Base-by-base conservation (phyloP, 257 asterid species). In the Solanum peruvianum region DNA sequence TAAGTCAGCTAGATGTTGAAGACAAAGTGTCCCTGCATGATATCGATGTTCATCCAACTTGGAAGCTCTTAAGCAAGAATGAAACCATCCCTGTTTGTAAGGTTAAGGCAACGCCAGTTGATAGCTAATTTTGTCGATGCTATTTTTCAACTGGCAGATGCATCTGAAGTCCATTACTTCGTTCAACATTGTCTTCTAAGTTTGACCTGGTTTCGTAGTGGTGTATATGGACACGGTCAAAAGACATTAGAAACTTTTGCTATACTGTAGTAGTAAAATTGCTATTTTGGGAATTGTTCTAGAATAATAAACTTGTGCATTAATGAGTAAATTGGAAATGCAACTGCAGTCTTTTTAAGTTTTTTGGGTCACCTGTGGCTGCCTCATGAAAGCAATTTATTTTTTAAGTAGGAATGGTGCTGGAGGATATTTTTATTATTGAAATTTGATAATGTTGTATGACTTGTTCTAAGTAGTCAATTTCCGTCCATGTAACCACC, bases 21-120 rank as follows among this genome's bases (percentile, higher is more conserved):
- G 99, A 97, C 88, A 89, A 88, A 83, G 88, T 95, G 64, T 90
- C 91, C 47, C 90, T 94, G 88, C 89, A 90, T 10, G 98, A 94
- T 25, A 89, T 95, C 5, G 84, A n/a, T 33, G 92, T 94, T 89
- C 94, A 97, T 89, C 97, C 98, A 2, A 85, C 94, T 88, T 69
- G 96, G 97, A 94, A 94, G 94, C 98, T 94, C 89, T 93, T 97
- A 42, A 94, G 96, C 75, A 97, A 95, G 90, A 90, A 95, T 33
- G 96, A 92, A 83, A 87, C 86, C 1, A 89, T 92, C 91, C 99
- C 99, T 47, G 91, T 94, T n/a, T 97, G 99, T 87, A 95, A 94
- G 95, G 91, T 97, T 83, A 91, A 87, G 93, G 89, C 98, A 0
- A 89, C 94, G 5, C 11, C 82, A 58, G 25, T 84, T 71, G 87